These are phyloP conservation scores for Oryza meyeriana DNA, from an alignment of 176 grass and related monocot species.

Conservation along the genomic window DNA sequence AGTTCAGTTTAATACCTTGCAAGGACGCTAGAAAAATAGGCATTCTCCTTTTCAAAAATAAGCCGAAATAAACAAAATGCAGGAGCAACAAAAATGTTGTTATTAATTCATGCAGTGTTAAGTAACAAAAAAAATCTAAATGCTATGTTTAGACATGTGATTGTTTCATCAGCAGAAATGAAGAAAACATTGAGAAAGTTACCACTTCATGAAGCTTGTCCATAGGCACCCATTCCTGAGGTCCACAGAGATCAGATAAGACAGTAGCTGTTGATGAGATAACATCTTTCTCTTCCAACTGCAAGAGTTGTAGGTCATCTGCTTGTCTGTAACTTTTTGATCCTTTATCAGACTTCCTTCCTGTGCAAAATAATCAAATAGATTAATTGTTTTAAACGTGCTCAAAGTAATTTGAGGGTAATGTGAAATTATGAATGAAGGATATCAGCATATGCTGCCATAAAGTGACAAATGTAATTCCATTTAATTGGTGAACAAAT, in stretches of 20 bases:
- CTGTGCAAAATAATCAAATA: constrained; percentile 26
- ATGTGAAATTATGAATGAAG: background rate
- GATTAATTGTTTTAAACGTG: background rate
- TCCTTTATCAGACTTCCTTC: constrained; percentile 42
- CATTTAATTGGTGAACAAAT: constrained; percentile 1
- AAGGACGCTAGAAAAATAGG: background rate
- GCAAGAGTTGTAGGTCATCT: constrained; percentile 69
- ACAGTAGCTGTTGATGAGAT: constrained; percentile 70
- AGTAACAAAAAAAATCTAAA: background rate
- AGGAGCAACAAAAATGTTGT: background rate
- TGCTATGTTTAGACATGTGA: background rate
- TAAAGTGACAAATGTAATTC: background rate
- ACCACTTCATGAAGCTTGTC: constrained; percentile 76
- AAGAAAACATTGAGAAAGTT: constrained; percentile 11
- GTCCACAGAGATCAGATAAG: constrained; percentile 63
- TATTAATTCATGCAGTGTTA: background rate
- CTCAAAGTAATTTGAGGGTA: background rate
- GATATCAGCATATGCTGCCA: background rate
- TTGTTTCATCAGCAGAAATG: background rate
- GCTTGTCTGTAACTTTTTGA: constrained; percentile 58
- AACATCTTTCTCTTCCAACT: constrained; percentile 92
- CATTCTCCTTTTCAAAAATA: background rate
- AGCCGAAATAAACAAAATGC: background rate
- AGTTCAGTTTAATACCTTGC: background rate
- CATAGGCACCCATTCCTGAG: constrained; percentile 69